A percentile compares a stretch with the other conserved stretches of the same genome.
Evolutionary conservation across 495 filamentous ascomycete species (phyloP).

Genomic region (Neurospora terricola): DNA sequence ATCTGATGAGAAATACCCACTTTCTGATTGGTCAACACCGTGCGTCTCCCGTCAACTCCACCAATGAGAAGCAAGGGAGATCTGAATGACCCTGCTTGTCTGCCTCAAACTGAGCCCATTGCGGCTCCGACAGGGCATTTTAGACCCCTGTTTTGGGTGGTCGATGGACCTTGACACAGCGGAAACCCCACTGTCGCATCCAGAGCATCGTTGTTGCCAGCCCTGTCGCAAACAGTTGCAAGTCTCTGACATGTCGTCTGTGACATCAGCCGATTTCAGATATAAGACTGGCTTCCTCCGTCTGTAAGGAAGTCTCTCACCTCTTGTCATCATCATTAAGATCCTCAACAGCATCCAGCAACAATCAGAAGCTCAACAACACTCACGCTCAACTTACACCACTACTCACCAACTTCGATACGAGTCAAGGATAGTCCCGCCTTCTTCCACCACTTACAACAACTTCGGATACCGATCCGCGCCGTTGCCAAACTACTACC

Average conservation of each 20-base stretch:
- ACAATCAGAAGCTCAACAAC: background rate
- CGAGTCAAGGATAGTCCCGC: background rate
- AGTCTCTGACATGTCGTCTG: background rate
- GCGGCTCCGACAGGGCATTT: background rate
- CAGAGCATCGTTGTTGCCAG: background rate
- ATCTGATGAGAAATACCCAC: conserved; percentile 19
- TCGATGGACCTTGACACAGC: background rate
- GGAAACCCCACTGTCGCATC: background rate
- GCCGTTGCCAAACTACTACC: background rate
- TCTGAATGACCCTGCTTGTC: background rate
- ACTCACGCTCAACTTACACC: background rate
- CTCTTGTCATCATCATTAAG: background rate
- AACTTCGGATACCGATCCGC: background rate
- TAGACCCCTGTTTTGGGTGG: background rate
- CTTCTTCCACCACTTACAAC: background rate
- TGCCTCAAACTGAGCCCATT: background rate
- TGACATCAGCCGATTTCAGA: background rate
- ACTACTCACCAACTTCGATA: background rate
- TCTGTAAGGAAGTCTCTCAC: background rate
- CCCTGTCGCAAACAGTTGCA: background rate
- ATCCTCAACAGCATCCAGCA: background rate
- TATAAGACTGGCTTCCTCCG: background rate
- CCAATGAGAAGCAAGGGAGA: conserved; percentile 8
- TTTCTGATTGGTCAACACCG: conserved; percentile 10
- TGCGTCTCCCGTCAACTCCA: background rate